Conservation (phyloP, 805 yeast genomes). For the Candida sakaeoensis region DNA sequence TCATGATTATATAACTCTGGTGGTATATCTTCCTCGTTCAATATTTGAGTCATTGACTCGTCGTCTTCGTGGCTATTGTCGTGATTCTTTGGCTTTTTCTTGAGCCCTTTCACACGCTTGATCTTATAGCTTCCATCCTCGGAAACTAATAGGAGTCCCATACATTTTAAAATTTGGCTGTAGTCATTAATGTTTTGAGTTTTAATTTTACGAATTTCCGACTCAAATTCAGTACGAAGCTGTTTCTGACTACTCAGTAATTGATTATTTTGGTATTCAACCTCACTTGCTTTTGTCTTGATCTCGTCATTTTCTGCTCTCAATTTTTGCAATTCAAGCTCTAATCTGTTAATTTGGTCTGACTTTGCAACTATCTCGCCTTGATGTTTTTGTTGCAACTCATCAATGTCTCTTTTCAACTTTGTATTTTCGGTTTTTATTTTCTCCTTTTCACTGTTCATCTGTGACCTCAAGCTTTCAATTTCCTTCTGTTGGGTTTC, state of each 20-base stretch:
- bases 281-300: background rate
- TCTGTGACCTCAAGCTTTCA: constrained; percentile 4
- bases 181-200: constrained; percentile 12
- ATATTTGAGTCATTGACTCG: constrained; percentile 39
- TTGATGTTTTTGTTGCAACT: too few relatives aligned
- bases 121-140: constrained; percentile 41
- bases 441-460: constrained; percentile 9
- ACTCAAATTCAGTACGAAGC: background rate
- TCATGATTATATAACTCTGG: constrained; percentile 21
- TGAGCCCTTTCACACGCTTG: constrained; percentile 76
- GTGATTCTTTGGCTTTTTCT: constrained; percentile 38
- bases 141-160: constrained; percentile 67
- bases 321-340: constrained; percentile 1
- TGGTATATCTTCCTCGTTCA: constrained; percentile 46
- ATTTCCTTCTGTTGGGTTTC: constrained; percentile 5
- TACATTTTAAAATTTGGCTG: constrained; percentile 62
- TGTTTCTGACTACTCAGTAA: background rate
- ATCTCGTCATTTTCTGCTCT: background rate
- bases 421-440: constrained; percentile 10
- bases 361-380: too few relatives aligned
- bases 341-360: constrained; percentile 5
- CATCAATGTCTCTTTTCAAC: constrained; percentile 1
- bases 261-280: background rate
- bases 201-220: background rate
- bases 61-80: constrained; percentile 19